Base-by-base conservation (phyloP, 495 filamentous ascomycete species). In the Tuber umbilicatum region DNA sequence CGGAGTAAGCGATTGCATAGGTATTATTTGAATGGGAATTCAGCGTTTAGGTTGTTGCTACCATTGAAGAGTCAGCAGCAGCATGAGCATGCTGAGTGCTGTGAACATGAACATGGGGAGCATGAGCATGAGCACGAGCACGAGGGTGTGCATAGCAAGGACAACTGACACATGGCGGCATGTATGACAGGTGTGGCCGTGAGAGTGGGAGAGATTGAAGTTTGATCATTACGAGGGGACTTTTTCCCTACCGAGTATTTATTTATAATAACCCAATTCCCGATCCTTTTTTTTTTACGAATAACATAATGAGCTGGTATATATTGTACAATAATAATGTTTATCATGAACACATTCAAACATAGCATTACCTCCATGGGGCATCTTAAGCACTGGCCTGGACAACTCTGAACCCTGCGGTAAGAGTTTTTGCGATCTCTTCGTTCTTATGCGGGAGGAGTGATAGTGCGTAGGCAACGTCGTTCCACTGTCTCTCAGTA, bases 21-120 rank as follows among this genome's bases (percentile, higher is more conserved):
- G 68, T 99, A 99, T 81, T 99, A 99, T 80, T 84, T 99, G 68
- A 98, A 97, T 81, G 96, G 96, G 16, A 98, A 94, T 83, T 95
- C 93, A 67, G 96, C 96, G 2, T 98, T 94, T 83, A 86, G 96
- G 50, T 85, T 99, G 19, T 88, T 97, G 35, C 84, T 99, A 68
- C 91, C 94, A 73, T 84, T 99, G 71, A 97, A 91, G 83, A 87
- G 88, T 83, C 71, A 86, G 79, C 69, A 75, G 74, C 82, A 86
- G 40, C 64, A 68, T 6, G 67, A 35, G 4, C 64, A 78, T n/a
- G 76, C 67, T 21, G 72, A 74, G 70, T 41, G 70, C 12, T 73
- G 71, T 64, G 69, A 45, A 10, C 77, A 80, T 43, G 77, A 64
- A 2, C 76, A 79, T 60, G 71, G 60, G 38, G 64, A 77, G 40